Evolutionary conservation across 1,284 basidiomycete species (phyloP).

Genomic region (Ceratobasidium papillatum): DNA sequence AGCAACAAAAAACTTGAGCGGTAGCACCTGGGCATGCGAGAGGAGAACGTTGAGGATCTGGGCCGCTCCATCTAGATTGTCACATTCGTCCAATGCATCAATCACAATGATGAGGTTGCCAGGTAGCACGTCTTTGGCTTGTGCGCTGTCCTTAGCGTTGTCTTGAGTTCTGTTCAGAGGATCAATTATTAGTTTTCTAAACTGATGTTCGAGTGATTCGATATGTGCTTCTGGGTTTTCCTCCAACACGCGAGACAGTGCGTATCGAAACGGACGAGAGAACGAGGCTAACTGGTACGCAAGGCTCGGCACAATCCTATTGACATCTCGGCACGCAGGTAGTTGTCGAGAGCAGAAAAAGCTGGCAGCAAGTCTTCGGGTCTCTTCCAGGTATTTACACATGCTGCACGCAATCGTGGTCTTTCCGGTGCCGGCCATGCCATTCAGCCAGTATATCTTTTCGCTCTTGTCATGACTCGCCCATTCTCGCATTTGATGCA

Average conservation of each 20-base stretch:
- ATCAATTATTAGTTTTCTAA: constrained; percentile 43
- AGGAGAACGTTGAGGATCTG: constrained; percentile 46
- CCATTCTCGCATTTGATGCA: constrained; percentile 47
- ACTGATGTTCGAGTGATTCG: constrained; percentile 46
- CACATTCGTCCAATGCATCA: constrained; percentile 53
- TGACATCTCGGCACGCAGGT: constrained; percentile 45
- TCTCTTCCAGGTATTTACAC: constrained; percentile 40
- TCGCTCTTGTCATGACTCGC: constrained; percentile 44
- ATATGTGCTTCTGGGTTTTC: constrained; percentile 45
- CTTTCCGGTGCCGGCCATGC: constrained; percentile 50
- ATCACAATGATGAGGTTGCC: constrained; percentile 4
- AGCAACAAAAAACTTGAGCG: constrained; percentile 49
- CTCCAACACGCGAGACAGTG: background rate
- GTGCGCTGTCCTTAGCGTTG: too few species aligned
- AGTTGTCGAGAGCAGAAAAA: constrained; percentile 49
- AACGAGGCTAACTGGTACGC: constrained; percentile 48
- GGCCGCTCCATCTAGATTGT: background rate
- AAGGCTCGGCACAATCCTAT: constrained; percentile 41
- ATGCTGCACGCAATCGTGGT: constrained; percentile 47
- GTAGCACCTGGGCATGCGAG: constrained; percentile 47
- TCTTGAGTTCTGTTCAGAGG: background rate
- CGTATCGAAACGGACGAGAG: background rate
- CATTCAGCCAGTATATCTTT: constrained; percentile 51
- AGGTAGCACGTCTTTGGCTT: background rate
- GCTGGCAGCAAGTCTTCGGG: constrained; percentile 45